Percentiles rank a stretch among this genome's conserved stretches.
These are phyloP conservation scores for Paxillus rubicundulus DNA, from an alignment of 768 basidiomycete species.

Conservation along the genomic window DNA sequence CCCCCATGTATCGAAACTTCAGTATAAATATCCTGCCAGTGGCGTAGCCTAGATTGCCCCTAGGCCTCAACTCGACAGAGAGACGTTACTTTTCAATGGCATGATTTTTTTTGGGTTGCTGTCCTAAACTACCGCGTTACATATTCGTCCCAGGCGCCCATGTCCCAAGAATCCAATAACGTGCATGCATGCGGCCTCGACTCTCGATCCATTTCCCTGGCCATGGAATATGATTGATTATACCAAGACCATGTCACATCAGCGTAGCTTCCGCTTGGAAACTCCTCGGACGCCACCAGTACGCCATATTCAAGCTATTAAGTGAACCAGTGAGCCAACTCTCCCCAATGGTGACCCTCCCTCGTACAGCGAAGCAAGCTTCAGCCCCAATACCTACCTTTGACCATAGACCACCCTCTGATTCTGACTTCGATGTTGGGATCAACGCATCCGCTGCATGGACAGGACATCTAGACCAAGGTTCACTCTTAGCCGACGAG, in stretches of 20 bases:
- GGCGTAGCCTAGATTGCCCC: too few species aligned
- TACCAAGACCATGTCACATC: background rate
- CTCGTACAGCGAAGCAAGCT: slow-evolving; percentile 29
- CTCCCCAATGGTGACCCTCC: slow-evolving; percentile 36
- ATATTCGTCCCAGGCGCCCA: background rate
- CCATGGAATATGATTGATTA: background rate
- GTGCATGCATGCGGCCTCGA: background rate
- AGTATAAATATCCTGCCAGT: too few species aligned
- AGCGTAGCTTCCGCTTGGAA: background rate
- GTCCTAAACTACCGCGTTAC: too few species aligned
- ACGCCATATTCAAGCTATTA: too few species aligned
- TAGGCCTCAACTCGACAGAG: background rate
- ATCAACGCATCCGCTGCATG: slow-evolving; percentile 77
- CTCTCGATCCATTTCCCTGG: background rate
- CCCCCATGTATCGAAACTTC: background rate
- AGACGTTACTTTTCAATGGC: background rate
- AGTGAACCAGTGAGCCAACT: too few species aligned
- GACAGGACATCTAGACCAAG: slow-evolving; percentile 58
- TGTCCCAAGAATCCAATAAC: too few species aligned
- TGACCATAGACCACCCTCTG: slow-evolving; percentile 29
- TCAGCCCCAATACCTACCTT: slow-evolving; percentile 9
- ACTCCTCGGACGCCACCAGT: background rate
- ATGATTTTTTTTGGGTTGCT: background rate
- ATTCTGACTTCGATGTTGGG: slow-evolving; percentile 65
- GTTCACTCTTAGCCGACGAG: slow-evolving; percentile 52